Conservation (phyloP, 371 early-diverging fungal genomes). For the Entomophthora muscae region DNA sequence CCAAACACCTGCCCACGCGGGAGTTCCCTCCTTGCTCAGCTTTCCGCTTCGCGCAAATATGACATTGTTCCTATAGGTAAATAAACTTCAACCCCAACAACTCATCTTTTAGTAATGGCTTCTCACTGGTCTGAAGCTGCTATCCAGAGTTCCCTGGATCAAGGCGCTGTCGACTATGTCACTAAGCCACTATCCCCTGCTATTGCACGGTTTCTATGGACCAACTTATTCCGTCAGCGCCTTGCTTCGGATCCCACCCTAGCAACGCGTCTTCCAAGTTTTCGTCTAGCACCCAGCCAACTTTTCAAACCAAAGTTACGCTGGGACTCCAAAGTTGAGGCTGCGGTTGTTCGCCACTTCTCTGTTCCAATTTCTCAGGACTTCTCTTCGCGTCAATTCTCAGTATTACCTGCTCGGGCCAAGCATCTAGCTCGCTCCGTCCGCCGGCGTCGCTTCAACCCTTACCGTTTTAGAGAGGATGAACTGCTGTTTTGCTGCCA, state of each 20-base stretch:
- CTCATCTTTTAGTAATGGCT: conserved; percentile 1
- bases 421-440: background rate
- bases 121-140: background rate
- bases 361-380: background rate
- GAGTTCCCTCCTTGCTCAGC: background rate
- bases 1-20: background rate
- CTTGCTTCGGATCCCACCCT: background rate
- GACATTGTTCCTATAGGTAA: conserved; percentile 6
- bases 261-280: background rate
- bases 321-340: background rate
- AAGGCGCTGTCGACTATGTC: conserved; percentile 1
- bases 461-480: background rate
- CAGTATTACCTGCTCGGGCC: background rate
- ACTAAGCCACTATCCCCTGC: background rate
- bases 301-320: background rate
- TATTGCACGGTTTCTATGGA: background rate
- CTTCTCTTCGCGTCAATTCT: background rate
- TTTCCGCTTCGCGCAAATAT: background rate
- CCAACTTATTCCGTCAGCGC: background rate
- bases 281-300: background rate
- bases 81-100: too few species aligned
- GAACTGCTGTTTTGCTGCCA: background rate
- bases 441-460: background rate
- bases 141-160: background rate
- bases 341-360: background rate